phyloP scores from a whole-genome alignment of 495 filamentous ascomycete species.

The Hypoxylon crocopeplum region DNA sequence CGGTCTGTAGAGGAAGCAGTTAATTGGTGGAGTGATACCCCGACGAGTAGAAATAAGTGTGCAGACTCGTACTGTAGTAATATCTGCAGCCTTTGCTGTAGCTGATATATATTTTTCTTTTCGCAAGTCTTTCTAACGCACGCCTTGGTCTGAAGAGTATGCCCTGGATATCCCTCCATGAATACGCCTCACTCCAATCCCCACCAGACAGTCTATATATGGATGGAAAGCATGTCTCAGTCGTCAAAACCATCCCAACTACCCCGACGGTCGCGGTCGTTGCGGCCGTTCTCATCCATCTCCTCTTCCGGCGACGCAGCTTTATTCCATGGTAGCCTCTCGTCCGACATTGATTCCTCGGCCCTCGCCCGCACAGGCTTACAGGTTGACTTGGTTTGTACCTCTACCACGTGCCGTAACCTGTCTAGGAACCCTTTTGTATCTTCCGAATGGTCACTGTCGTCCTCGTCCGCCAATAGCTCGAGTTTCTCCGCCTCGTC shows the following conservation, averaged over 20 bases:
- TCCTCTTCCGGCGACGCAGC: conserved; percentile 40
- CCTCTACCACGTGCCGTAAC: conserved; percentile 48
- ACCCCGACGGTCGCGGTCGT: conserved; percentile 68
- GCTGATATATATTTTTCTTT: no score
- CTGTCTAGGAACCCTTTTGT: conserved; percentile 44
- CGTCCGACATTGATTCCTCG: conserved; percentile 76
- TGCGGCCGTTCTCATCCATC: conserved; percentile 50
- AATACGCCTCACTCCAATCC: no score
- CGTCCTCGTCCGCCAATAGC: conserved; percentile 54
- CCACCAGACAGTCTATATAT: no score
- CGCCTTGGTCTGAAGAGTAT: no score
- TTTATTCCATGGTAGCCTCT: conserved; percentile 65
- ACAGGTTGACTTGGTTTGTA: conserved; percentile 59
- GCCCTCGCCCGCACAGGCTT: conserved; percentile 77
- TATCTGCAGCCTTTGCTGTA: no score
- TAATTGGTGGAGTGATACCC: no score
- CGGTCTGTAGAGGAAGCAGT: no score
- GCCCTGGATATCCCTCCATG: no score
- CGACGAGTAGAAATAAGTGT: no score
- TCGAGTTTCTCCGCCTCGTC: conserved; percentile 80
- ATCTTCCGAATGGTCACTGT: conserved; percentile 54
- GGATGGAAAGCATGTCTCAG: no score
- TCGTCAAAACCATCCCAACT: conserved; percentile 82
- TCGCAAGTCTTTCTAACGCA: no score
- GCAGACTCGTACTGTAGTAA: no score